Evolutionary conservation across 2,329 filamentous ascomycete genomes (phyloP).

Genomic region (Monilinia aucupariae): DNA sequence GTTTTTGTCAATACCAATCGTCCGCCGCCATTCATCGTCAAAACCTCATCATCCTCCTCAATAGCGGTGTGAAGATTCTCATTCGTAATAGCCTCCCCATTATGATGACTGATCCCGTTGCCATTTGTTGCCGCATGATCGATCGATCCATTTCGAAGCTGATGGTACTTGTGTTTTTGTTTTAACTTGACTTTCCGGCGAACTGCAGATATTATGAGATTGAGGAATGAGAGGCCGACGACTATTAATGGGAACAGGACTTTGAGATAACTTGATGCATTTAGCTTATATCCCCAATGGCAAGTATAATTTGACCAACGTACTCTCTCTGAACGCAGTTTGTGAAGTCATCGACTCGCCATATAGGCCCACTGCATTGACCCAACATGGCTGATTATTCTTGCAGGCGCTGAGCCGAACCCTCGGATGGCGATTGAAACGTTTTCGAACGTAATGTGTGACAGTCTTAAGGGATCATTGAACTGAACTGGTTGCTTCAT

Average conservation of each 20-base stretch:
- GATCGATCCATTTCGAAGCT: slow-evolving; percentile 43
- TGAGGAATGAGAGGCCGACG: slow-evolving; percentile 63
- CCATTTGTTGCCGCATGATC: slow-evolving; percentile 33
- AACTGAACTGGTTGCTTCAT: background rate
- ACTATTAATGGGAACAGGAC: slow-evolving; percentile 71
- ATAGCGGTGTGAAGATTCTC: slow-evolving; percentile 34
- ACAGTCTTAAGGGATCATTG: slow-evolving; percentile 3
- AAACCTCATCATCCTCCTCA: slow-evolving; percentile 51
- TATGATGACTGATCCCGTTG: background rate
- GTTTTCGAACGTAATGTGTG: background rate
- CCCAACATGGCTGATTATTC: slow-evolving; percentile 24
- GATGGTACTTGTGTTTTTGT: slow-evolving; percentile 52
- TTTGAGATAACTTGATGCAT: slow-evolving; percentile 61
- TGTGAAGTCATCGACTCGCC: slow-evolving; percentile 59
- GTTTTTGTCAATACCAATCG: slow-evolving; percentile 55
- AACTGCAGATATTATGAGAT: slow-evolving; percentile 55
- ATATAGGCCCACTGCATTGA: slow-evolving; percentile 38
- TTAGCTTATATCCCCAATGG: background rate
- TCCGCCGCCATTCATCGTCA: slow-evolving; percentile 54
- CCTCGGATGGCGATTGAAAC: background rate
- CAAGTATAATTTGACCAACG: slow-evolving; percentile 36
- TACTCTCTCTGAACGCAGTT: slow-evolving; percentile 63
- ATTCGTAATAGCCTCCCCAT: slow-evolving; percentile 9
- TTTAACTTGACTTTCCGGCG: slow-evolving; percentile 49
- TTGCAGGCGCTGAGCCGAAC: background rate